These are phyloP conservation scores for Arachnopeziza araneosa DNA, from an alignment of 2,329 filamentous ascomycete genomes.

Conservation along the genomic window DNA sequence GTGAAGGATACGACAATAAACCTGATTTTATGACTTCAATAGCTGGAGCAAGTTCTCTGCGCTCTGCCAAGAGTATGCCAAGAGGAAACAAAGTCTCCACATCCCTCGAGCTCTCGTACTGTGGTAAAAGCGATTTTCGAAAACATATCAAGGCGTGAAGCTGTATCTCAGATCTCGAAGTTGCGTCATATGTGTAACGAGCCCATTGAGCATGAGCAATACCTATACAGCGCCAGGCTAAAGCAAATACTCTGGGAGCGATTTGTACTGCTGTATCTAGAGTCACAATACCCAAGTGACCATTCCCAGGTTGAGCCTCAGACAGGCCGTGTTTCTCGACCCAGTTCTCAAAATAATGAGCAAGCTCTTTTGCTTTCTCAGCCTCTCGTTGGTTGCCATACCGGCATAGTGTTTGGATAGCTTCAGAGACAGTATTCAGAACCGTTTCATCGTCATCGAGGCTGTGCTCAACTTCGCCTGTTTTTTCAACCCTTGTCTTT, in stretches of 20 bases:
- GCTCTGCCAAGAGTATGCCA: slow-evolving; percentile 81
- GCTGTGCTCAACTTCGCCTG: slow-evolving; percentile 61
- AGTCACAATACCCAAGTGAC: background rate
- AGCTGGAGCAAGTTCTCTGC: slow-evolving; percentile 71
- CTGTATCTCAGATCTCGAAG: slow-evolving; percentile 66
- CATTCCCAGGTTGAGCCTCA: slow-evolving; percentile 18
- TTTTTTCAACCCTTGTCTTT: slow-evolving; percentile 78
- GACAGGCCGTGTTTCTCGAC: slow-evolving; percentile 52
- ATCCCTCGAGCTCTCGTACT: slow-evolving; percentile 60
- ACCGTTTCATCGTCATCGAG: slow-evolving; percentile 76
- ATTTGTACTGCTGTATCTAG: slow-evolving; percentile 35
- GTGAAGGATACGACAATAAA: slow-evolving; percentile 51
- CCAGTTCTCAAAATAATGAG: slow-evolving; percentile 67
- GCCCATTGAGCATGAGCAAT: slow-evolving; percentile 86
- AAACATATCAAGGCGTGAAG: slow-evolving; percentile 71
- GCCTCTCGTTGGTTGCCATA: slow-evolving; percentile 71
- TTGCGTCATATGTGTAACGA: slow-evolving; percentile 69
- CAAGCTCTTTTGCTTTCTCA: slow-evolving; percentile 71
- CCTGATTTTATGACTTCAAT: slow-evolving; percentile 78
- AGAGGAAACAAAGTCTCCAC: slow-evolving; percentile 76
- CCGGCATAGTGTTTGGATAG: slow-evolving; percentile 73
- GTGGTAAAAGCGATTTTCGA: slow-evolving; percentile 64
- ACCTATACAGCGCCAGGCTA: slow-evolving; percentile 79
- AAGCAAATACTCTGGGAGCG: slow-evolving; percentile 55
- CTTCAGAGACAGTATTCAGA: slow-evolving; percentile 72